These are phyloP conservation scores for Spergularia bocconei DNA, from an alignment of 148 eudicot species.

Conservation along the genomic window DNA sequence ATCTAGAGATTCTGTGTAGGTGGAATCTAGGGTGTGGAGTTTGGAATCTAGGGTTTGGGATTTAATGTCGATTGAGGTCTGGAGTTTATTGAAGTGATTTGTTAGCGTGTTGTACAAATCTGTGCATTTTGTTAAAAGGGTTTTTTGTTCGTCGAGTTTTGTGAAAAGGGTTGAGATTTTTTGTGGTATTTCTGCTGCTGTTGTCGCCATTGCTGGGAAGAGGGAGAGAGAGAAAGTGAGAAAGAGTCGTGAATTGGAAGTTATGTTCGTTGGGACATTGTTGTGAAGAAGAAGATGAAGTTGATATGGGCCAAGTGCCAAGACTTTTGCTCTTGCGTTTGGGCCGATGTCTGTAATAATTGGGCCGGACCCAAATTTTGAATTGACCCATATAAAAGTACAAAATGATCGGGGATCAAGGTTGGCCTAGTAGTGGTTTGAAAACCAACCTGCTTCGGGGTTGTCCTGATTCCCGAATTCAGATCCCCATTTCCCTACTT, in stretches of 20 bases:
- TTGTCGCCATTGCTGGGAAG: slow-evolving; percentile 27
- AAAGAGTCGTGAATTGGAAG: neutral
- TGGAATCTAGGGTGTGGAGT: slow-evolving; percentile 33
- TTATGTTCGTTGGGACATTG: neutral
- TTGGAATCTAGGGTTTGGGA: slow-evolving; percentile 44
- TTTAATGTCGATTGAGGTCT: slow-evolving; percentile 31
- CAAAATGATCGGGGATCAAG: too few relatives aligned
- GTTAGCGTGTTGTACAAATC: slow-evolving; percentile 54
- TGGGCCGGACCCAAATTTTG: too few relatives aligned
- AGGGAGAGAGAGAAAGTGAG: neutral
- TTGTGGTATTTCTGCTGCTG: neutral
- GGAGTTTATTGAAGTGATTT: slow-evolving; percentile 33
- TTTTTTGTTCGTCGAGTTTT: slow-evolving; percentile 40
- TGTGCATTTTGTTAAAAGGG: slow-evolving; percentile 34
- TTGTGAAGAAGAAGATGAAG: neutral
- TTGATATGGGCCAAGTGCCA: too few relatives aligned
- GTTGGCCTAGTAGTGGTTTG: too few relatives aligned
- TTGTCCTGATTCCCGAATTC: too few relatives aligned
- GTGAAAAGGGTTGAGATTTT: slow-evolving; percentile 35
- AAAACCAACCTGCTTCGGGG: too few relatives aligned
- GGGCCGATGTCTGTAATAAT: too few relatives aligned
- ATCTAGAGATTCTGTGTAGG: slow-evolving; percentile 22
- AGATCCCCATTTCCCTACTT: too few relatives aligned
- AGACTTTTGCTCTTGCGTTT: too few relatives aligned
- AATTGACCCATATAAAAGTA: too few relatives aligned